Evolutionary conservation across 331 rosid species (phyloP).

Genomic region (Erythrophleum ivorense): DNA sequence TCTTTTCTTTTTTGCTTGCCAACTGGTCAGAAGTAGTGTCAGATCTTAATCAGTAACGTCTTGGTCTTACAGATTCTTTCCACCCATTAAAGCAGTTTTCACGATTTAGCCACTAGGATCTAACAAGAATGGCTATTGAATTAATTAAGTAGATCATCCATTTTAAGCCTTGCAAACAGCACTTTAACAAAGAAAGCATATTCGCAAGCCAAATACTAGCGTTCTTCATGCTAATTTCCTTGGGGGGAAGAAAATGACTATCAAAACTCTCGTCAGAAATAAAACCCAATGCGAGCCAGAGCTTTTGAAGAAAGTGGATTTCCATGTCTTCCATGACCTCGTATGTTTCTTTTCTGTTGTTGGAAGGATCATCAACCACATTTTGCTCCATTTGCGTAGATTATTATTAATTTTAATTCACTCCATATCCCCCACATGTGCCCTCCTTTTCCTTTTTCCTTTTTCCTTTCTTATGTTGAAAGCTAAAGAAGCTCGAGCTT

Average conservation of each 20-base stretch:
- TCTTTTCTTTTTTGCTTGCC: constrained; percentile 43
- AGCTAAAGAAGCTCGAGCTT: constrained; percentile 52
- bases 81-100: constrained; percentile 44
- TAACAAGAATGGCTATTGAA: not conserved
- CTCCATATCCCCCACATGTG: constrained; percentile 33
- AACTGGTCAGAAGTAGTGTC: constrained; percentile 70
- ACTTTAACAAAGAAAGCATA: not conserved
- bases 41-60: constrained; percentile 64
- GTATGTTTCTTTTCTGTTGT: constrained; percentile 30
- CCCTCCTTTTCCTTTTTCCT: constrained; percentile 25
- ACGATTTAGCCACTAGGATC: constrained; percentile 42
- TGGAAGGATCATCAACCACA: constrained; percentile 25
- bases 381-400: constrained; percentile 40
- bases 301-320: constrained; percentile 17
- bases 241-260: not conserved
- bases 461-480: constrained; percentile 52
- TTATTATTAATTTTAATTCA: constrained; percentile 33
- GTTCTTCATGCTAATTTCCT: not conserved
- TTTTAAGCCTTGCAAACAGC: not conserved
- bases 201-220: not conserved
- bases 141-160: not conserved
- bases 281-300: not conserved
- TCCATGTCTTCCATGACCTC: constrained; percentile 34
- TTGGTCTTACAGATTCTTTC: constrained; percentile 57
- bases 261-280: not conserved